Evolutionary conservation across 208 protist species (phyloP).

Genomic region (Herpetomonas tarakana): DNA sequence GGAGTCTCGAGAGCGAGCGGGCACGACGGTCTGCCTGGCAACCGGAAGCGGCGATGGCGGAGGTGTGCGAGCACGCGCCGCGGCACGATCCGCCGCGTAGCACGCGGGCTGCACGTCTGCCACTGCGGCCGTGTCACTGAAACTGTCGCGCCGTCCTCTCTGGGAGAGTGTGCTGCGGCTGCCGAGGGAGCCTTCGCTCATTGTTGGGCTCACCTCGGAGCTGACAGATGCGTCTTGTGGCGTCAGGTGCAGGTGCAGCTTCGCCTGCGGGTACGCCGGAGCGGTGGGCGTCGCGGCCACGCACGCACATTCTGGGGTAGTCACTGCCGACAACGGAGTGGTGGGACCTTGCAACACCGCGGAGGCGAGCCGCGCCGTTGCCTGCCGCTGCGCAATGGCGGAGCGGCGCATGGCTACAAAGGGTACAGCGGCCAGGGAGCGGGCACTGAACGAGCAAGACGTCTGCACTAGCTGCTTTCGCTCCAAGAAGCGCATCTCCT

Average conservation of each 20-base stretch:
- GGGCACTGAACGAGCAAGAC: constrained; percentile 23
- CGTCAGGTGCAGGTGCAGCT: neutral
- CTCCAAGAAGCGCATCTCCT: constrained; percentile 32
- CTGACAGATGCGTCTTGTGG: neutral
- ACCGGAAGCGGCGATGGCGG: too few species aligned
- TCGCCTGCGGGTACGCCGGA: too few species aligned
- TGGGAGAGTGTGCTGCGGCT: neutral
- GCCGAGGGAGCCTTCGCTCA: neutral
- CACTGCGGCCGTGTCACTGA: neutral
- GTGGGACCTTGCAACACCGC: too few species aligned
- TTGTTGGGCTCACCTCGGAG: neutral
- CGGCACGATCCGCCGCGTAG: too few species aligned
- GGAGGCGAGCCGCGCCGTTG: constrained; percentile 16
- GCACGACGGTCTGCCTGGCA: too few species aligned
- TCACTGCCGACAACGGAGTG: too few species aligned
- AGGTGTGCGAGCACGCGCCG: too few species aligned
- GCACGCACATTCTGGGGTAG: too few species aligned
- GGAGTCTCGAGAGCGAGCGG: too few species aligned
- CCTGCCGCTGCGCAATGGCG: constrained; percentile 16
- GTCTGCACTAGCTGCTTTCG: constrained; percentile 22
- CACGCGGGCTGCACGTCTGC: too few species aligned
- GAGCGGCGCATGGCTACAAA: constrained; percentile 39
- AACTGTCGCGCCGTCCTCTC: neutral
- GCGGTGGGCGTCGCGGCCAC: too few species aligned
- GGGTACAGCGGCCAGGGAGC: constrained; percentile 30